Evolutionary conservation across 345 rosid species (phyloP).

Genomic region (Eucalyptus marginata): DNA sequence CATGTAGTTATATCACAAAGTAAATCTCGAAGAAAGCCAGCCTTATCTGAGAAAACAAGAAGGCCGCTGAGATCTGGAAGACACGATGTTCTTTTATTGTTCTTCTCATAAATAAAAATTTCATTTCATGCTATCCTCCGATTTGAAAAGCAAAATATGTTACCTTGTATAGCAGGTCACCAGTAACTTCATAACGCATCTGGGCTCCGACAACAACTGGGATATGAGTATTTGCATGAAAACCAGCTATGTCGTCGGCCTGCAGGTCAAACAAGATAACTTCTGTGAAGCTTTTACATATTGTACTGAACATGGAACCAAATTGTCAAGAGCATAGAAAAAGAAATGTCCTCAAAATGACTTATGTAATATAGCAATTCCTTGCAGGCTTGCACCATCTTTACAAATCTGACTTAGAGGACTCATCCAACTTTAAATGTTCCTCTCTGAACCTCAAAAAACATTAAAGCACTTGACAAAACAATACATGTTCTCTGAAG

Average conservation of each 20-base stretch:
- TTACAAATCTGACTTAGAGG: neutral
- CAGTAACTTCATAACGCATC: conserved; percentile 87
- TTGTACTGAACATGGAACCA: neutral
- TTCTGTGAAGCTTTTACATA: neutral
- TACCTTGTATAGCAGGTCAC: conserved; percentile 87
- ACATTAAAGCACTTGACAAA: neutral
- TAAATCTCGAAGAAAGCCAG: neutral
- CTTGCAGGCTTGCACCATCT: neutral
- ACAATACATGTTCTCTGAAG: neutral
- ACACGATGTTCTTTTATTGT: neutral
- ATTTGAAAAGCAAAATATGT: neutral
- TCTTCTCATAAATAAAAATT: neutral
- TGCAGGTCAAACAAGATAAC: conserved; percentile 5
- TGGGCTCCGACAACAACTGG: conserved; percentile 91
- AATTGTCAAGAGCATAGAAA: neutral
- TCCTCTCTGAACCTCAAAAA: neutral
- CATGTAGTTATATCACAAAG: neutral
- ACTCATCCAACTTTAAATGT: neutral
- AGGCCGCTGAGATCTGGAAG: neutral
- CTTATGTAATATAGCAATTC: neutral
- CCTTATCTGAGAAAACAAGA: neutral
- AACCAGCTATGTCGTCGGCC: conserved; percentile 89
- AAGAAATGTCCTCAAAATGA: neutral
- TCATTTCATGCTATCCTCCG: neutral
- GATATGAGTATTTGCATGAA: conserved; percentile 89